Conservation (phyloP, 2,329 filamentous ascomycete species). For the Arachnomyces sp. region DNA sequence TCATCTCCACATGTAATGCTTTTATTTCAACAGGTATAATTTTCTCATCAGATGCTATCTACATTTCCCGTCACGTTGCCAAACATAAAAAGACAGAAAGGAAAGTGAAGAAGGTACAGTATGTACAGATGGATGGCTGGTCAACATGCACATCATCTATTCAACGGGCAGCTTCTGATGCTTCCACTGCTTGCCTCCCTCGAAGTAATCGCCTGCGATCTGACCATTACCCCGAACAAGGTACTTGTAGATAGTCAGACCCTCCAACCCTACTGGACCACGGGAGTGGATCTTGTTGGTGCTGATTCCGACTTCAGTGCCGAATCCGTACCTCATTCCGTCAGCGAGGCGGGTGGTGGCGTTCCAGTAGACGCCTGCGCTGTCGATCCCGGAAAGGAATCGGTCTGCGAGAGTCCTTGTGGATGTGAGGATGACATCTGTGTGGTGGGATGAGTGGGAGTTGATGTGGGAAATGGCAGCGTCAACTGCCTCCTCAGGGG, state of each 20-base stretch:
- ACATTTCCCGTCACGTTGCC: not conserved
- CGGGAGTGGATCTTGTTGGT: slow-evolving; percentile 97
- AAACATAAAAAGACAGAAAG: not conserved
- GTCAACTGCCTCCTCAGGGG: slow-evolving; percentile 41
- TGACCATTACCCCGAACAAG: slow-evolving; percentile 78
- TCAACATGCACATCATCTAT: slow-evolving; percentile 2
- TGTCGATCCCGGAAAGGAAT: slow-evolving; percentile 81
- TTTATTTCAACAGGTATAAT: not conserved
- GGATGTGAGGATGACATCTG: slow-evolving; percentile 77
- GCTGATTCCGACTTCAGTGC: slow-evolving; percentile 95
- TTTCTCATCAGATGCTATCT: not conserved
- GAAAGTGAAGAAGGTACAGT: not conserved
- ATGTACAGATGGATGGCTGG: not conserved
- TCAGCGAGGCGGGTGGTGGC: slow-evolving; percentile 89
- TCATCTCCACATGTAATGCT: not conserved
- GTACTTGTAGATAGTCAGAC: slow-evolving; percentile 96
- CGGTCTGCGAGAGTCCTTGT: slow-evolving; percentile 59
- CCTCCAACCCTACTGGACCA: slow-evolving; percentile 88
- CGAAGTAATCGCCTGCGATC: slow-evolving; percentile 62
- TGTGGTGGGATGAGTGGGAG: slow-evolving; percentile 83
- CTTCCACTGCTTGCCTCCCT: slow-evolving; percentile 47
- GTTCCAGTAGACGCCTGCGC: slow-evolving; percentile 94
- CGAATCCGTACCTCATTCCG: slow-evolving; percentile 94
- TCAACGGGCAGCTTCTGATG: slow-evolving; percentile 41
- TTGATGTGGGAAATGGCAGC: slow-evolving; percentile 86